Base-by-base conservation (phyloP, 192 early-diverging fungal genomes). In the Endogone sp. region DNA sequence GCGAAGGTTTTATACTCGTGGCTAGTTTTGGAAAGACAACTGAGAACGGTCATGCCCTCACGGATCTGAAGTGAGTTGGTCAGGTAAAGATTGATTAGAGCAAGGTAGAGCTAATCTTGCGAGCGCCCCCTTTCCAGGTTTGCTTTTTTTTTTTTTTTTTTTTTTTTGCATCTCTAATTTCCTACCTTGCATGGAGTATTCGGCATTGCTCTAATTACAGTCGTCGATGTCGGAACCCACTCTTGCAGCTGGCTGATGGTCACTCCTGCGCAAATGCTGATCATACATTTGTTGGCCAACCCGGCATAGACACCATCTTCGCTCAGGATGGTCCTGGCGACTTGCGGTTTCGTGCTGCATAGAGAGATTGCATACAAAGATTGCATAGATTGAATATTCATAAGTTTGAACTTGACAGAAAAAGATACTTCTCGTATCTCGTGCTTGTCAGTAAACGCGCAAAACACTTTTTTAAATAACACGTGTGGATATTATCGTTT, bases 31-130 rank as follows among this genome's bases (percentile, higher is more conserved):
- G 76, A 29, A 24, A 67, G 67, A 68, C 79, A 76, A 22, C 74
- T 77, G 21, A 85, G 23, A 3, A 85, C 81, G 11, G 83, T 85
- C 83, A 85, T 85, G 22, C 83, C 83, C 37, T 85, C 79, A 16
- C 81, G 79, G 60, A 85, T 82, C 77, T 82, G 30, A 20, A 44
- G 11, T 25, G 9, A 20, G 56, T 29, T 0, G 16, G 24, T 64
- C 4, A 64, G 25, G 29, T 11, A 8, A 23, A 69, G 8, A 57
- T 27, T 16, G 0, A 27, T 22, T 2, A 67, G n/a, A n/a, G n/a
- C n/a, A n/a, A n/a, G n/a, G n/a, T n/a, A n/a, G n/a, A n/a, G n/a
- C n/a, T n/a, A n/a, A n/a, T n/a, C n/a, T n/a, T n/a, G n/a, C n/a
- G n/a, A n/a, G n/a, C n/a, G n/a, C n/a, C n/a, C n/a, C n/a, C n/a